These are phyloP conservation scores for Russula ochroleuca DNA, from an alignment of 768 basidiomycete genomes.

Conservation along the genomic window DNA sequence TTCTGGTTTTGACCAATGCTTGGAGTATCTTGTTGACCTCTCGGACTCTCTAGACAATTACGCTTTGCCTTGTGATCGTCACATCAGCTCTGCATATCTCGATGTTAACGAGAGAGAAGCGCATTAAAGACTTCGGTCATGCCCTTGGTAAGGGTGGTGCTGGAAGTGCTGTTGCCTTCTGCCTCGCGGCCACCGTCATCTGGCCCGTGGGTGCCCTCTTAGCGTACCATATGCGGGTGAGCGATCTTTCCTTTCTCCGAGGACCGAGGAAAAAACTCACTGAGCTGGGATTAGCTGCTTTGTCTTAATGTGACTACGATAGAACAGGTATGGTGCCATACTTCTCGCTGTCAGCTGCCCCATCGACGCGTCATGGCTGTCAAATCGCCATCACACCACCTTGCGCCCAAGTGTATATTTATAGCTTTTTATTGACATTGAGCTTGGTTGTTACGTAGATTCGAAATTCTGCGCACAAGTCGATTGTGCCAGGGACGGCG, in stretches of 20 bases:
- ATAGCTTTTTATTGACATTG: conserved; percentile 23
- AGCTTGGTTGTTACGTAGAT: conserved; percentile 47
- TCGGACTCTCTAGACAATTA: conserved; percentile 50
- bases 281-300: conserved; percentile 50
- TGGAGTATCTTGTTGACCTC: conserved; percentile 17
- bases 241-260: conserved; percentile 31
- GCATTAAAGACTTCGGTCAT: conserved; percentile 44
- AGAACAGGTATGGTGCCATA: conserved; percentile 60
- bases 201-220: conserved; percentile 82
- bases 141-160: conserved; percentile 52
- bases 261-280: conserved; percentile 14
- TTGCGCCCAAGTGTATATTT: conserved; percentile 24
- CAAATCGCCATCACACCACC: conserved; percentile 16
- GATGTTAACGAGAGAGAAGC: conserved; percentile 52
- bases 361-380: conserved; percentile 7
- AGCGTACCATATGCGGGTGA: conserved; percentile 80
- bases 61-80: conserved; percentile 69
- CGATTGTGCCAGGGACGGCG: conserved; percentile 55
- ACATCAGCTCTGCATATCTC: conserved; percentile 82
- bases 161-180: conserved; percentile 80
- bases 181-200: conserved; percentile 63
- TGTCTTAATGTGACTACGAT: conserved; percentile 92
- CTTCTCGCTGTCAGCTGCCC: conserved; percentile 24
- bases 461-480: conserved; percentile 77
- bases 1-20: conserved; percentile 27